Evolutionary conservation across 306 rosid species (phyloP).

Genomic region (Dryas alaskensis): DNA sequence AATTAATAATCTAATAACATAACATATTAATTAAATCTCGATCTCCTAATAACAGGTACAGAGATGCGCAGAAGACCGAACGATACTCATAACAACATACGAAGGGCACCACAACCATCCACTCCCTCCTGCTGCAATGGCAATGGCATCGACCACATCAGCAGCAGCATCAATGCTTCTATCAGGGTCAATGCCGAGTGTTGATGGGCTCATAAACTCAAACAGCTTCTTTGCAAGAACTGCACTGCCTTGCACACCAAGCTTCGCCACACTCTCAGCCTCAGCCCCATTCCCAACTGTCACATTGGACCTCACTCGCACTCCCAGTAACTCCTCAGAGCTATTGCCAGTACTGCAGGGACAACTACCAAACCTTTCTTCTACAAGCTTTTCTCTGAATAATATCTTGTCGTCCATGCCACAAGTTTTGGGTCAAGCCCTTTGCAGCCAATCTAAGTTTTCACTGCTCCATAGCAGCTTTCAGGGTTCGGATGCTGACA

Average conservation of each 20-base stretch:
- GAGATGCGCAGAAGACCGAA: slow-evolving; percentile 65
- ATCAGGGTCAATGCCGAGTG: slow-evolving; percentile 60
- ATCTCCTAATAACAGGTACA: slow-evolving; percentile 44
- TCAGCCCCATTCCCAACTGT: slow-evolving; percentile 81
- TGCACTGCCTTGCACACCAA: slow-evolving; percentile 32
- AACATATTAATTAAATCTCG: neutral
- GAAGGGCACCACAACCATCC: slow-evolving; percentile 82
- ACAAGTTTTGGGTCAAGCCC: slow-evolving; percentile 24
- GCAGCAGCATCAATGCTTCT: slow-evolving; percentile 72
- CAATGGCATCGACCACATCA: slow-evolving; percentile 71
- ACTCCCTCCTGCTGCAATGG: slow-evolving; percentile 67
- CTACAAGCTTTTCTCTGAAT: slow-evolving; percentile 14
- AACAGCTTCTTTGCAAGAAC: slow-evolving; percentile 32
- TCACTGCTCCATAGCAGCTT: slow-evolving; percentile 20
- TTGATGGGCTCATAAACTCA: slow-evolving; percentile 41
- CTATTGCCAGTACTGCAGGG: neutral
- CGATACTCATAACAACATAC: slow-evolving; percentile 60
- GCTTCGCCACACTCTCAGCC: slow-evolving; percentile 61
- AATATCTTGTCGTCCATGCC: slow-evolving; percentile 2
- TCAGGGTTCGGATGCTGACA: slow-evolving; percentile 35
- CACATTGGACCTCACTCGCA: slow-evolving; percentile 59
- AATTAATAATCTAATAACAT: neutral
- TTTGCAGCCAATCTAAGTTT: slow-evolving; percentile 8
- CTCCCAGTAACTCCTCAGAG: slow-evolving; percentile 16
- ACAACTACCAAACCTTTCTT: neutral